A percentile compares a stretch with the other conserved stretches of the same genome.
Conservation (phyloP, 2,329 filamentous ascomycete genomes). For the Xylariaceae sp. region DNA sequence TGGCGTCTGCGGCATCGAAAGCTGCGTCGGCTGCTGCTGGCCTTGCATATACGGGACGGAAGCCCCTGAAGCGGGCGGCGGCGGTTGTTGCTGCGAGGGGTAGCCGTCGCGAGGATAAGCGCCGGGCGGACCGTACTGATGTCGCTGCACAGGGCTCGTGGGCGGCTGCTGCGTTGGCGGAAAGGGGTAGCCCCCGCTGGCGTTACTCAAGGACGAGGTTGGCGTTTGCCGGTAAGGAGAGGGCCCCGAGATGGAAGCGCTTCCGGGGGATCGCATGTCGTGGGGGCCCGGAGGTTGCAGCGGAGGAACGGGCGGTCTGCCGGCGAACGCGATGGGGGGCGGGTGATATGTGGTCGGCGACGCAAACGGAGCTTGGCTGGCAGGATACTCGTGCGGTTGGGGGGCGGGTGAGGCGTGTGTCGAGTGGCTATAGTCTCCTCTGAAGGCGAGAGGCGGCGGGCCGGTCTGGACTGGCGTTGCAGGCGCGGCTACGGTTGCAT, state of each 20-base stretch:
- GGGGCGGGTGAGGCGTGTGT: conserved; percentile 53
- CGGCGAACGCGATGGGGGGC: conserved; percentile 45
- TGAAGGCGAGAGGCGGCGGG: conserved; percentile 50
- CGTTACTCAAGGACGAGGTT: conserved; percentile 46
- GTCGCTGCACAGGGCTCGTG: conserved; percentile 54
- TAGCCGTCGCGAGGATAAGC: conserved; percentile 50
- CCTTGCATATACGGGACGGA: conserved; percentile 46
- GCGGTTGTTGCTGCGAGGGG: conserved; percentile 40
- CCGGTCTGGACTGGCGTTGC: conserved; percentile 44
- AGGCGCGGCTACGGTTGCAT: conserved; percentile 34
- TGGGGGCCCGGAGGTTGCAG: conserved; percentile 50
- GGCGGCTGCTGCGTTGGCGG: conserved; percentile 44
- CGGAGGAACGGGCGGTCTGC: conserved; percentile 38
- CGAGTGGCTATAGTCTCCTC: conserved; percentile 55
- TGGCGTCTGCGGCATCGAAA: conserved; percentile 51
- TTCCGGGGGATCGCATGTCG: conserved; percentile 55
- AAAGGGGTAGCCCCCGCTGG: conserved; percentile 54
- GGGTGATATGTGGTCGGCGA: conserved; percentile 38
- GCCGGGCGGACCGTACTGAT: conserved; percentile 52
- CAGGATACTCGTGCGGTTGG: conserved; percentile 49
- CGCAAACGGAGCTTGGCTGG: conserved; percentile 43
- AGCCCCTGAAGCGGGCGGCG: conserved; percentile 37
- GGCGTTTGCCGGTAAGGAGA: conserved; percentile 56
- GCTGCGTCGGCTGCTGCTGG: conserved; percentile 31
- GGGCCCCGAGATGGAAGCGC: conserved; percentile 45